A percentile compares a stretch with the other conserved stretches of the same genome.
Evolutionary conservation across 306 rosid species (phyloP).

Genomic region (Phaseolus lunatus): DNA sequence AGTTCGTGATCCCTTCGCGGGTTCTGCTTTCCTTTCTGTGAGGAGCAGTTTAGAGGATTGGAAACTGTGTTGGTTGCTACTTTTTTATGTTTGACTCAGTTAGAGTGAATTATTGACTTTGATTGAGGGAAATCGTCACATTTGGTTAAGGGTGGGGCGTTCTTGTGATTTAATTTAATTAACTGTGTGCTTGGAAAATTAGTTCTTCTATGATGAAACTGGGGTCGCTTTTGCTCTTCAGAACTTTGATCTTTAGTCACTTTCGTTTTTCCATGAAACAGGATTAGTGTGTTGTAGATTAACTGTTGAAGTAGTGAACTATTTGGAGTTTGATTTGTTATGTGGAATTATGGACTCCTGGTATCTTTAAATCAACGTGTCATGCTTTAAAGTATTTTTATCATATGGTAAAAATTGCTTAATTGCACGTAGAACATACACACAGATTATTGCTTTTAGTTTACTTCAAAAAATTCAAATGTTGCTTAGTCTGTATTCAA

Average conservation of each 20-base stretch:
- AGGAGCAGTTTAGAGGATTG: not conserved
- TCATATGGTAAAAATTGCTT: not conserved
- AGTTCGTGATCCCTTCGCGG: not conserved
- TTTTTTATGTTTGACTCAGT: slow-evolving; percentile 5
- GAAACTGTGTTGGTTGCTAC: not conserved
- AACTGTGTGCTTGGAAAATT: slow-evolving; percentile 1
- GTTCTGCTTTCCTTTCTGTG: slow-evolving; percentile 29
- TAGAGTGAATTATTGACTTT: slow-evolving; percentile 9
- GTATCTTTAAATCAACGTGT: not conserved
- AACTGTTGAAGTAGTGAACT: not conserved
- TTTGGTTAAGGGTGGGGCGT: not conserved
- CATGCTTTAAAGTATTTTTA: not conserved
- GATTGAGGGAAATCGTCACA: slow-evolving; percentile 8
- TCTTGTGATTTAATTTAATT: slow-evolving; percentile 24
- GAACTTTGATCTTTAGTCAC: not conserved
- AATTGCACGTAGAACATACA: not conserved
- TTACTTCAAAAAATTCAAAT: not conserved
- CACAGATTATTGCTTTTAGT: slow-evolving; percentile 3
- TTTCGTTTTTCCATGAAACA: not conserved
- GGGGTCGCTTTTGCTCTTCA: not conserved
- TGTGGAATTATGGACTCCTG: not conserved
- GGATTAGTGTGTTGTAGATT: not conserved
- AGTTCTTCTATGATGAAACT: not conserved
- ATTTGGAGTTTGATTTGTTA: not conserved
- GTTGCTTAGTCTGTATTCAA: not conserved